These are phyloP conservation scores for Zostera marina DNA, from an alignment of 116 monocot genomes.

Conservation along the genomic window DNA sequence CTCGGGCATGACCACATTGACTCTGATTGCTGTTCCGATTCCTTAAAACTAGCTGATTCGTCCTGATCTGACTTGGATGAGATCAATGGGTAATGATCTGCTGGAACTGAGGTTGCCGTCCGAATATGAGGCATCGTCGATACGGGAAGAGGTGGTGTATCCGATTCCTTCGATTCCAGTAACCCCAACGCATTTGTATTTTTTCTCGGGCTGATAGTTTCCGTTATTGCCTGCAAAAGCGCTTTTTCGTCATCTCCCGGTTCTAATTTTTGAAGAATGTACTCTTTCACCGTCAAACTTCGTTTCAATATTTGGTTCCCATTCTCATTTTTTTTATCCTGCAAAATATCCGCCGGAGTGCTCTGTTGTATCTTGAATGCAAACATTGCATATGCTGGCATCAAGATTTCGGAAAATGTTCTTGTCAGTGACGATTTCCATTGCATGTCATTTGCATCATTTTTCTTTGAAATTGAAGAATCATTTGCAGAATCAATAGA, in stretches of 20 bases:
- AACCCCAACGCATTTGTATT: neutral
- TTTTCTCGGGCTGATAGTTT: conserved; percentile 28
- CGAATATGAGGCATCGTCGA: neutral
- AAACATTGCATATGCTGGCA: conserved; percentile 25
- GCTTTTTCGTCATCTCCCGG: conserved; percentile 56
- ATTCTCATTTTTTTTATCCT: conserved; percentile 4
- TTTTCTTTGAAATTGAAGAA: neutral
- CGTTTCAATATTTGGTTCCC: conserved; percentile 22
- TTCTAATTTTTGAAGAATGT: conserved; percentile 44
- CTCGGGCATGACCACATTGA: neutral
- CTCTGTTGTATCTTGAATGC: conserved; percentile 24
- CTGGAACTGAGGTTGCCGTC: neutral
- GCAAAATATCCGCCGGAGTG: neutral
- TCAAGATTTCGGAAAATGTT: conserved; percentile 21
- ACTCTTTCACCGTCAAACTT: conserved; percentile 34
- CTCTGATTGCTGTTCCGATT: conserved; percentile 3
- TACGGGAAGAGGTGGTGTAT: neutral
- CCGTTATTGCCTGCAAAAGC: conserved; percentile 46
- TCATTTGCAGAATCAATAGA: too few species aligned
- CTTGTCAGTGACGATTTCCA: conserved; percentile 9
- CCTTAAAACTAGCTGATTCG: conserved; percentile 3
- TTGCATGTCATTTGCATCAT: neutral
- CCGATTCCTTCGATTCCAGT: neutral
- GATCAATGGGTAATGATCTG: neutral
- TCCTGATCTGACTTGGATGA: neutral